Evolutionary conservation across 2,329 filamentous ascomycete genomes (phyloP).

Genomic region (Penicillium brasilianum): DNA sequence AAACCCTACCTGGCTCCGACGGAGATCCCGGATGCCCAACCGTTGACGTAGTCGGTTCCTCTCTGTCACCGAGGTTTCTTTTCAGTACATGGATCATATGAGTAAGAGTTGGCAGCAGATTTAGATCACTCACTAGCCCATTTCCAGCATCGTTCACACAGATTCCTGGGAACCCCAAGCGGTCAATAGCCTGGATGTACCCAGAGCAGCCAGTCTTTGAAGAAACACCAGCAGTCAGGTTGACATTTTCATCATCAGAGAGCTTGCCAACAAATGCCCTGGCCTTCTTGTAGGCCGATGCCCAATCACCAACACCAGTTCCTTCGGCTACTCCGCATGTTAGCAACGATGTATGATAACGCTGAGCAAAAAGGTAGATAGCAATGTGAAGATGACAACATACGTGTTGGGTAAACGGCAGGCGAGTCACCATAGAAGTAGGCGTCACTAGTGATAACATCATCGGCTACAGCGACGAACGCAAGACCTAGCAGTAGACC

Average conservation of each 20-base stretch:
- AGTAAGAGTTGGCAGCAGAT: too few relatives aligned
- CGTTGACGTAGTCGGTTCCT: constrained; percentile 36
- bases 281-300: constrained; percentile 44
- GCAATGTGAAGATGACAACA: background rate
- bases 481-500: background rate
- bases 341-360: background rate
- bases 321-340: constrained; percentile 22
- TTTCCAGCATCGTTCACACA: constrained; percentile 52
- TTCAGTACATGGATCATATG: background rate
- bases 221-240: constrained; percentile 36
- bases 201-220: constrained; percentile 38
- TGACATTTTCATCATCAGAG: constrained; percentile 51
- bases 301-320: constrained; percentile 42
- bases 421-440: constrained; percentile 31
- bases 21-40: constrained; percentile 31
- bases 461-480: background rate
- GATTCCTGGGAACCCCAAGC: constrained; percentile 43
- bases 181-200: constrained; percentile 38
- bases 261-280: constrained; percentile 46
- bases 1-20: constrained; percentile 35
- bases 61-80: constrained; percentile 25
- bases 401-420: constrained; percentile 33
- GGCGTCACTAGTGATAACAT: constrained; percentile 12
- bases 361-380: background rate
- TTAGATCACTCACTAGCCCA: constrained; percentile 38